phyloP scores from a whole-genome alignment of 1,139 yeast genomes.

The Saccharomyces hybrid region DNA sequence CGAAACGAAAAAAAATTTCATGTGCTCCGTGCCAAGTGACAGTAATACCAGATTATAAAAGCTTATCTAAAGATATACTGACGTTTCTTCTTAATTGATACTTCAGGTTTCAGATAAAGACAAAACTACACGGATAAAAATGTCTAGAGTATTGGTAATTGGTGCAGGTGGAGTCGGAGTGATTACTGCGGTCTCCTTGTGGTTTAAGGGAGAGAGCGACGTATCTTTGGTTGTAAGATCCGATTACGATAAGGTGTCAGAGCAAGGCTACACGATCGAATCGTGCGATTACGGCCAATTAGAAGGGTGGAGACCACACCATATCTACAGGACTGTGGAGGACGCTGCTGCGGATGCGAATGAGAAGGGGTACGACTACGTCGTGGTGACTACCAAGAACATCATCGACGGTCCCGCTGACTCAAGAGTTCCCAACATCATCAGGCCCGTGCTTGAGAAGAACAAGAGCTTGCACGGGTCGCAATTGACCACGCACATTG shows the following conservation, averaged over 20 bases:
- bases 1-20: not conserved
- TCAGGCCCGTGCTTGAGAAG: slow-evolving; percentile 39
- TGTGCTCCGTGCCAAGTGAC: not conserved
- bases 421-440: slow-evolving; percentile 39
- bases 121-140: not conserved
- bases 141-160: slow-evolving; percentile 33
- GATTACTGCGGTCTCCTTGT: slow-evolving; percentile 46
- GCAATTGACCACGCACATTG: slow-evolving; percentile 34
- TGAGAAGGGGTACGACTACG: slow-evolving; percentile 42
- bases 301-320: slow-evolving; percentile 43
- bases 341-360: slow-evolving; percentile 36
- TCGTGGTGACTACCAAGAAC: slow-evolving; percentile 51
- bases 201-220: slow-evolving; percentile 31
- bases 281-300: slow-evolving; percentile 47
- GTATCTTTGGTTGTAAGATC: slow-evolving; percentile 49
- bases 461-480: slow-evolving; percentile 12
- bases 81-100: not conserved
- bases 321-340: slow-evolving; percentile 34
- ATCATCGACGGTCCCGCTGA: slow-evolving; percentile 44
- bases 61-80: not conserved
- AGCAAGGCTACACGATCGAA: slow-evolving; percentile 41
- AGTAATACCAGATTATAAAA: not conserved
- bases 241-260: slow-evolving; percentile 40
- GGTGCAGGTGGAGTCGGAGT: slow-evolving; percentile 60
- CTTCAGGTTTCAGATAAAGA: not conserved